These are phyloP conservation scores for Alternaria solani DNA, from an alignment of 2,329 filamentous ascomycete species.

Conservation along the genomic window DNA sequence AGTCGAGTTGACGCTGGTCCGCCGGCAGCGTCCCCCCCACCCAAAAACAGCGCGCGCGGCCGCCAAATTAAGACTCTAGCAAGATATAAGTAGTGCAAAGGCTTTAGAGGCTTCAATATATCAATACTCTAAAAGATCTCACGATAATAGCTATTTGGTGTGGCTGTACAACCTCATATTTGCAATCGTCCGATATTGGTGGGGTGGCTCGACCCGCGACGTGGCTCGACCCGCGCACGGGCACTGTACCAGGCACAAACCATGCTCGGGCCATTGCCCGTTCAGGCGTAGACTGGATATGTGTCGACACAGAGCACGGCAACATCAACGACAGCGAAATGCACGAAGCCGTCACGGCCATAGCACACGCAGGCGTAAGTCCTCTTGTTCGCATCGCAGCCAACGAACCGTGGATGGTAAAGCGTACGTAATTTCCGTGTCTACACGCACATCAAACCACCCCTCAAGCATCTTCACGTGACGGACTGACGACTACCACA, in stretches of 20 bases:
- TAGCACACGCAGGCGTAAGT: constrained; percentile 54
- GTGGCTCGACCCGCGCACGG: no score
- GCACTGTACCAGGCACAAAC: constrained; percentile 43
- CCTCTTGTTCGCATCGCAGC: constrained; percentile 61
- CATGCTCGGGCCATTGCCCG: constrained; percentile 62
- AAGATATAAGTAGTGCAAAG: no score
- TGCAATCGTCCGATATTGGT: no score
- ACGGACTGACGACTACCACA: constrained; percentile 22
- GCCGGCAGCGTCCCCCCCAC: no score
- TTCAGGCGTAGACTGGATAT: constrained; percentile 63
- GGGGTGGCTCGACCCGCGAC: no score
- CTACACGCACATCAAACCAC: not conserved
- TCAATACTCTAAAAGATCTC: no score
- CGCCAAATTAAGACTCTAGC: no score
- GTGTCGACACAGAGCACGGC: constrained; percentile 64
- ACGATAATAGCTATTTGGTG: no score
- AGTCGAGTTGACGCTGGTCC: no score
- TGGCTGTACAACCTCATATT: no score
- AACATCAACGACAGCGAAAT: constrained; percentile 64
- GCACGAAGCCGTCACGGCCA: constrained; percentile 64
- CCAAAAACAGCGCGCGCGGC: no score
- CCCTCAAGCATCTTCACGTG: not conserved
- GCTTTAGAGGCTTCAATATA: no score
- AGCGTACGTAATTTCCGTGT: constrained; percentile 51
- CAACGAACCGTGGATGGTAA: constrained; percentile 69